Percentiles rank a stretch among this genome's conserved stretches.
phyloP scores from a whole-genome alignment of 2,329 filamentous ascomycete species.

The Lizonia empirigonia region DNA sequence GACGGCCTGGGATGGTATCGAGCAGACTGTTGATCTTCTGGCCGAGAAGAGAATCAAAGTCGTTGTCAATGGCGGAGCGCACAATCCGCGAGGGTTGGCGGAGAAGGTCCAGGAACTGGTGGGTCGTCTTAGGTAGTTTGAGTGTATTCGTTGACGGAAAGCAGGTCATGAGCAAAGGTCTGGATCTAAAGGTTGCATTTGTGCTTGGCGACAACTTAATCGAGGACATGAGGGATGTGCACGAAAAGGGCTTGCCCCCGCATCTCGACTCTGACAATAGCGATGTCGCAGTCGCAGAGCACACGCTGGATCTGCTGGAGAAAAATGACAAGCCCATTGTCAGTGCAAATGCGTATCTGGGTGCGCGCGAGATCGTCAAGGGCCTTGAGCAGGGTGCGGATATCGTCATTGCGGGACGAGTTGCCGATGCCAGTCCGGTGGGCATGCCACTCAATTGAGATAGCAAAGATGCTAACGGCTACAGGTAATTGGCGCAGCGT shows the following conservation, averaged over 20 bases:
- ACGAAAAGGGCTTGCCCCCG: conserved; percentile 45
- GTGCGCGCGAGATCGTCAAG: conserved; percentile 48
- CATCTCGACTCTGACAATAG: conserved; percentile 53
- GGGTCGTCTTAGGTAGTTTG: neutral
- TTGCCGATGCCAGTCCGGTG: conserved; percentile 45
- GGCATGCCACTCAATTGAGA: too few relatives aligned
- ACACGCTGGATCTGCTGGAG: conserved; percentile 49
- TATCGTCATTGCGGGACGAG: conserved; percentile 43
- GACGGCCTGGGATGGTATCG: conserved; percentile 57
- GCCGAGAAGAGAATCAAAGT: conserved; percentile 59
- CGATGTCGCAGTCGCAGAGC: conserved; percentile 42
- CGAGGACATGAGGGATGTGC: conserved; percentile 35
- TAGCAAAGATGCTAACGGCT: conserved; percentile 1
- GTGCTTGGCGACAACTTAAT: conserved; percentile 56
- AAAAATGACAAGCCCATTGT: conserved; percentile 48
- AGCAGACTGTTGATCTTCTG: conserved; percentile 54
- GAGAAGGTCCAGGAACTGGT: conserved; percentile 52
- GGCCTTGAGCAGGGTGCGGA: conserved; percentile 42
- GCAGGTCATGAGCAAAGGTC: conserved; percentile 44
- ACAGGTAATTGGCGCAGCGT: conserved; percentile 60
- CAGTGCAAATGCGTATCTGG: conserved; percentile 60
- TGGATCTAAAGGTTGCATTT: conserved; percentile 53
- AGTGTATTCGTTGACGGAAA: neutral
- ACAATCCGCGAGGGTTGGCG: conserved; percentile 60
- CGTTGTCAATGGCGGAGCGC: conserved; percentile 62